phyloP scores from a whole-genome alignment of 1,139 yeast genomes.

The Saccharomycopsis hybrid region DNA sequence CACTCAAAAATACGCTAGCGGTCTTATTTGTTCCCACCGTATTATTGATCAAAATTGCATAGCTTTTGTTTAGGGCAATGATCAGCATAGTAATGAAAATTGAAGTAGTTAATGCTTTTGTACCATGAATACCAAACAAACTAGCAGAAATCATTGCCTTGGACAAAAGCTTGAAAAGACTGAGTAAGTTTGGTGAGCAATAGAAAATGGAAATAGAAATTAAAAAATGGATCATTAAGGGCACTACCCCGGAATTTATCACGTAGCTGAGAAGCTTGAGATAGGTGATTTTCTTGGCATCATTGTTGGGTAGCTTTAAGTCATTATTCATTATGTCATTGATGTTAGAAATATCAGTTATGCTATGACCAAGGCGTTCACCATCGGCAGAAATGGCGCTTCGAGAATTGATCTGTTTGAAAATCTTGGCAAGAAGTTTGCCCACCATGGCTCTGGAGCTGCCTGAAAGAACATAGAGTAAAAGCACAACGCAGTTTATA shows the following conservation, averaged over 20 bases:
- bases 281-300: constrained; percentile 1
- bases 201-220: constrained; percentile 10
- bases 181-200: constrained; percentile 11
- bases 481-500: constrained; percentile 6
- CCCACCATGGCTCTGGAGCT: constrained; percentile 15
- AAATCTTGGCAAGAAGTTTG: constrained; percentile 9
- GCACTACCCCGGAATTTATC: constrained; percentile 7
- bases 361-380: too few species aligned
- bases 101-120: constrained; percentile 10
- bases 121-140: constrained; percentile 16
- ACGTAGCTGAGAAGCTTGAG: constrained; percentile 6
- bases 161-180: constrained; percentile 10
- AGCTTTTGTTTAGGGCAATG: neutral
- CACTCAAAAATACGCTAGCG: neutral
- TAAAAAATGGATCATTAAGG: constrained; percentile 11
- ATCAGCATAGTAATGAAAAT: neutral
- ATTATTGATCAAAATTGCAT: neutral
- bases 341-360: constrained; percentile 1
- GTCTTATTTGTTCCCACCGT: neutral
- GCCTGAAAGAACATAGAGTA: constrained; percentile 13
- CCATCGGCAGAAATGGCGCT: neutral
- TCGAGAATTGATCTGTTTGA: neutral
- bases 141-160: constrained; percentile 14
- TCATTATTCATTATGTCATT: constrained; percentile 2
- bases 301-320: neutral